These are phyloP conservation scores for Geotrichum carabidarum DNA, from an alignment of 1,139 yeast species.

Conservation along the genomic window DNA sequence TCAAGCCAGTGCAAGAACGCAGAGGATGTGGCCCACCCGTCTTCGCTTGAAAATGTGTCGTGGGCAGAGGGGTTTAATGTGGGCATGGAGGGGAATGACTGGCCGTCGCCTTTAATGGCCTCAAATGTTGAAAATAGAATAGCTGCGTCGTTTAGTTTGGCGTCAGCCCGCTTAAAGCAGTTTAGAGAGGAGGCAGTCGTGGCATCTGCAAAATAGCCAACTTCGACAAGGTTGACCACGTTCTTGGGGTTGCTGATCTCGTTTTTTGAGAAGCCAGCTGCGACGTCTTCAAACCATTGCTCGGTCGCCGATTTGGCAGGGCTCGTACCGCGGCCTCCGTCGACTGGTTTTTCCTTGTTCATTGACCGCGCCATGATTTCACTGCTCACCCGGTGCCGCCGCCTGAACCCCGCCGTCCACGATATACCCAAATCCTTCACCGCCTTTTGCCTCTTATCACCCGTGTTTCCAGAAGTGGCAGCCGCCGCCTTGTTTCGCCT, in stretches of 20 bases:
- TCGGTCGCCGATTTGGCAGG: not conserved
- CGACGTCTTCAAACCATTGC: constrained; percentile 7
- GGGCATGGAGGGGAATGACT: not conserved
- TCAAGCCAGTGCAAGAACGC: constrained; percentile 5
- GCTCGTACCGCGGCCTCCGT: not conserved
- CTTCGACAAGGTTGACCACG: constrained; percentile 9
- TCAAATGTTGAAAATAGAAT: constrained; percentile 4
- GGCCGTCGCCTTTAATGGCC: not conserved
- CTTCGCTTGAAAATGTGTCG: too few species aligned
- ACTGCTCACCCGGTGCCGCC: constrained; percentile 6
- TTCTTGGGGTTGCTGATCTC: not conserved
- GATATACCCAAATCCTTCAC: constrained; percentile 13
- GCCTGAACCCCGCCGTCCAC: constrained; percentile 18
- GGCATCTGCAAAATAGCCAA: constrained; percentile 2
- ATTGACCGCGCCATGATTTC: constrained; percentile 12
- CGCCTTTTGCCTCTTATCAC: not conserved
- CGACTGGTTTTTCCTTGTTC: constrained; percentile 7
- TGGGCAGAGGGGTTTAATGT: not conserved
- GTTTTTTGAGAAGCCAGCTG: not conserved
- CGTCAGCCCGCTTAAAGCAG: constrained; percentile 4
- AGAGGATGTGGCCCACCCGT: not conserved
- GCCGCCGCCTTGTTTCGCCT: constrained; percentile 5
- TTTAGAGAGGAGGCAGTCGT: not conserved
- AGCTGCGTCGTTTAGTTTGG: not conserved
- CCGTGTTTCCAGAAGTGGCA: not conserved